These are phyloP conservation scores for Chlamydomonas sp. DNA, from an alignment of 139 green algal genomes.

Conservation along the genomic window DNA sequence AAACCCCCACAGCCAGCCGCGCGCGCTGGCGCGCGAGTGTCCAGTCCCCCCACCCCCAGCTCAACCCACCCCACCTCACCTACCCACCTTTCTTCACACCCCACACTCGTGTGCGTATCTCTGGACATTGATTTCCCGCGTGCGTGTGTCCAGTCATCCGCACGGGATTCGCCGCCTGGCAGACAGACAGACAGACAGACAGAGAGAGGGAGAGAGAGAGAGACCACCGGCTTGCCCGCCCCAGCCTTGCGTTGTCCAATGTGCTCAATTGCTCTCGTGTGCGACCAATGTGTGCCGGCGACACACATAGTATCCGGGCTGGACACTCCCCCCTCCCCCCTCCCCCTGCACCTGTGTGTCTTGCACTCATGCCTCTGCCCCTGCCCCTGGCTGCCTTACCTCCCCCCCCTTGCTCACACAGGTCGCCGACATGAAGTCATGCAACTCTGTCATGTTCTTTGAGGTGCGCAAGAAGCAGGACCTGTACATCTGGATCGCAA, in stretches of 20 bases:
- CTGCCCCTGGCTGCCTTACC: not conserved
- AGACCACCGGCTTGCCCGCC: too few relatives aligned
- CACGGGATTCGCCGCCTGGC: too few relatives aligned
- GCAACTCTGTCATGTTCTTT: constrained; percentile 86
- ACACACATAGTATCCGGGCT: not conserved
- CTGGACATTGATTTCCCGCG: too few relatives aligned
- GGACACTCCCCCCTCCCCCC: not conserved
- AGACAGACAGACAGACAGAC: too few relatives aligned
- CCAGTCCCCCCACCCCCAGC: not conserved
- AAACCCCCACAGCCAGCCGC: not conserved
- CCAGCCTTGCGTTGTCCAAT: too few relatives aligned
- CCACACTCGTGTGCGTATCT: not conserved
- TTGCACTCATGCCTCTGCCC: not conserved
- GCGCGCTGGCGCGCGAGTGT: not conserved
- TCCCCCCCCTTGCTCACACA: not conserved
- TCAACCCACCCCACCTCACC: not conserved
- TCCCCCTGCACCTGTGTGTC: not conserved
- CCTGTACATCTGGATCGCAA: constrained; percentile 94
- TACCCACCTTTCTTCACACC: too few relatives aligned
- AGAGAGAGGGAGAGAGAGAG: too few relatives aligned
- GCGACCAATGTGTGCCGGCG: not conserved
- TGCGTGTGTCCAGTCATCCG: not conserved
- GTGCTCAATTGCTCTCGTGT: too few relatives aligned
- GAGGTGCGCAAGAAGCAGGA: constrained; percentile 93
- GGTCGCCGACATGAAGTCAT: constrained; percentile 39